These are phyloP conservation scores for Rhododendron kiyosumense DNA, from an alignment of 148 eudicot genomes.

Conservation along the genomic window DNA sequence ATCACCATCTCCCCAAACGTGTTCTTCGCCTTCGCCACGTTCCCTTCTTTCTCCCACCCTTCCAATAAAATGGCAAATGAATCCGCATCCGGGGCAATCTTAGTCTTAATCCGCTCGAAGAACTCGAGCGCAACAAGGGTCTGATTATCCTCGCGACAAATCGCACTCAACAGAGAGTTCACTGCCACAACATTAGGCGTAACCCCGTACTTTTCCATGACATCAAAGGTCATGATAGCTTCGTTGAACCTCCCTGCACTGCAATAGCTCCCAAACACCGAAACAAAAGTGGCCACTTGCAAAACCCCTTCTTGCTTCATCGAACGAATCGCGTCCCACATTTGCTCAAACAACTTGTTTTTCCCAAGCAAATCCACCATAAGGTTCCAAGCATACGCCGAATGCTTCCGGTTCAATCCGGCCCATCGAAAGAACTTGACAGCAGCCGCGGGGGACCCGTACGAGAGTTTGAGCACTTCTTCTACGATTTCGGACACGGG, in stretches of 20 bases:
- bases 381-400: conserved; percentile 58
- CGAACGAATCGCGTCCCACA: conserved; percentile 88
- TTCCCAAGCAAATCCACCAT: conserved; percentile 89
- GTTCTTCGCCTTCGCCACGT: conserved; percentile 58
- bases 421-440: conserved; percentile 72
- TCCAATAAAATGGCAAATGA: conserved; percentile 73
- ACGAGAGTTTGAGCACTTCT: conserved; percentile 67
- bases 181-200: conserved; percentile 56
- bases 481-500: conserved; percentile 57
- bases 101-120: conserved; percentile 57
- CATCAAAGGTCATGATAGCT: conserved; percentile 76
- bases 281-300: conserved; percentile 53
- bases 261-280: conserved; percentile 68
- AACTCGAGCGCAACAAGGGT: conserved; percentile 48
- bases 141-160: conserved; percentile 48
- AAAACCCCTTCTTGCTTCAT: conserved; percentile 65
- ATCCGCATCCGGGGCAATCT: conserved; percentile 57
- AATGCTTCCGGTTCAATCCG: conserved; percentile 42
- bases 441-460: conserved; percentile 50
- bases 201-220: conserved; percentile 77
- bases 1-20: conserved; percentile 90
- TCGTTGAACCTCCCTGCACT: conserved; percentile 45
- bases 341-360: conserved; percentile 62
- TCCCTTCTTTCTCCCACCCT: conserved; percentile 75
- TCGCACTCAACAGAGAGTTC: conserved; percentile 71